These are phyloP conservation scores for Carex scoparia DNA, from an alignment of 176 grass and related monocot species.

Conservation along the genomic window DNA sequence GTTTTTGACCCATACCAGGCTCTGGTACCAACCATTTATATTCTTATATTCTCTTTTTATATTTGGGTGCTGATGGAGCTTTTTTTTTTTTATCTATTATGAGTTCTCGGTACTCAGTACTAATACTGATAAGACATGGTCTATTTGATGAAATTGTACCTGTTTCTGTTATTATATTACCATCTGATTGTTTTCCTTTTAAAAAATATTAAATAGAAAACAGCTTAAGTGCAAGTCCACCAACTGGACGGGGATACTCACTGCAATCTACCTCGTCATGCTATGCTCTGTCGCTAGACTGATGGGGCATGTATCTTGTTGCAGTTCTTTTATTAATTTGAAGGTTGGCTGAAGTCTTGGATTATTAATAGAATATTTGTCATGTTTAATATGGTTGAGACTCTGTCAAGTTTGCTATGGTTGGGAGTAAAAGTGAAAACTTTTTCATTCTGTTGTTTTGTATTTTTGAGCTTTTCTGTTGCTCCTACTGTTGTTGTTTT, in stretches of 20 bases:
- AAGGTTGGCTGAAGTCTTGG: too few relatives aligned
- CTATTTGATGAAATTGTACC: not conserved
- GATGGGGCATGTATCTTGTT: too few relatives aligned
- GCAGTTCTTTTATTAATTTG: too few relatives aligned
- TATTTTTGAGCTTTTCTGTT: not conserved
- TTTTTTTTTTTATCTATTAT: not conserved
- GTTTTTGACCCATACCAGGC: not conserved
- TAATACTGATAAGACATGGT: not conserved
- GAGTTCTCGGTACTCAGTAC: not conserved
- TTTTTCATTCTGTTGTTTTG: too few relatives aligned
- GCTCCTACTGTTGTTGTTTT: not conserved
- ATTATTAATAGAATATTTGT: too few relatives aligned
- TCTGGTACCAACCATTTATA: not conserved
- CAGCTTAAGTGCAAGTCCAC: constrained; percentile 85
- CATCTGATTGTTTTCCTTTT: not conserved
- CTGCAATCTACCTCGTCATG: too few relatives aligned
- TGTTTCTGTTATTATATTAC: not conserved
- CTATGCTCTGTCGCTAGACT: too few relatives aligned
- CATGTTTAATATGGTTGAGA: too few relatives aligned
- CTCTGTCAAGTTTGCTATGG: too few relatives aligned
- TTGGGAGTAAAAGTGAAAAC: too few relatives aligned
- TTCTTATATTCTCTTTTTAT: not conserved
- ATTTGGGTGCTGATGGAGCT: not conserved
- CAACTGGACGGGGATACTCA: constrained; percentile 51
- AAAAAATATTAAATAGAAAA: not conserved